Percentiles rank a stretch among this genome's conserved stretches.
Evolutionary conservation across 192 early-diverging fungal species (phyloP).

Genomic region (Geosiphon pyriformis): DNA sequence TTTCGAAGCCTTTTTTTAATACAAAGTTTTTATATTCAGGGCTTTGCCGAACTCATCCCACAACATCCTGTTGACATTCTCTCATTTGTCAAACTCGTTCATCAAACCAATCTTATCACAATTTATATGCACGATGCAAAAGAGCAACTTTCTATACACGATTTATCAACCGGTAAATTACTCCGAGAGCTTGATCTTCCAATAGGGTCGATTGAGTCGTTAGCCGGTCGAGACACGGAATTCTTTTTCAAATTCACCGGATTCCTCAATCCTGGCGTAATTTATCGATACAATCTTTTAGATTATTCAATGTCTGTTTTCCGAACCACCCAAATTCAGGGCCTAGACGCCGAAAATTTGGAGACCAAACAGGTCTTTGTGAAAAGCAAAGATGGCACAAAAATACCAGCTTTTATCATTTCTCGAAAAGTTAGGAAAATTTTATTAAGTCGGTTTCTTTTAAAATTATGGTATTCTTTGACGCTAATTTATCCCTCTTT

Average conservation of each 20-base stretch:
- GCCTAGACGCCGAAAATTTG: conserved; percentile 43
- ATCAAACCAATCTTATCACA: conserved; percentile 53
- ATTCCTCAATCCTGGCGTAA: conserved; percentile 54
- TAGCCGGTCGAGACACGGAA: conserved; percentile 39
- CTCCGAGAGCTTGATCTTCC: conserved; percentile 40
- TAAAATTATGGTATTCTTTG: background rate
- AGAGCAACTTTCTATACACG: conserved; percentile 40
- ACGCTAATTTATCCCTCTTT: background rate
- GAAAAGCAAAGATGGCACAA: conserved; percentile 57
- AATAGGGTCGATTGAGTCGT: conserved; percentile 42
- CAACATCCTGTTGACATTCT: conserved; percentile 48
- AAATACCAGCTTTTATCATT: conserved; percentile 65
- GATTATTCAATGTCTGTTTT: conserved; percentile 34
- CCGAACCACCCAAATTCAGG: conserved; percentile 41
- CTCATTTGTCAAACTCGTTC: conserved; percentile 32
- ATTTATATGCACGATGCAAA: conserved; percentile 62
- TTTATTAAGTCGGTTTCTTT: background rate
- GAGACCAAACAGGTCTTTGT: conserved; percentile 65
- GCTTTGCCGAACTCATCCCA: conserved; percentile 56
- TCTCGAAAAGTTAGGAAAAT: conserved; percentile 40
- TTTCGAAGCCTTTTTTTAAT: background rate
- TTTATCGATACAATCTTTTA: conserved; percentile 53
- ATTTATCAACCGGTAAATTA: conserved; percentile 37
- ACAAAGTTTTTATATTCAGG: conserved; percentile 22
- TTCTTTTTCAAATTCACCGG: conserved; percentile 54